Conservation (phyloP, 2,329 filamentous ascomycete species). For the Purpureocillium takamizusanense region DNA sequence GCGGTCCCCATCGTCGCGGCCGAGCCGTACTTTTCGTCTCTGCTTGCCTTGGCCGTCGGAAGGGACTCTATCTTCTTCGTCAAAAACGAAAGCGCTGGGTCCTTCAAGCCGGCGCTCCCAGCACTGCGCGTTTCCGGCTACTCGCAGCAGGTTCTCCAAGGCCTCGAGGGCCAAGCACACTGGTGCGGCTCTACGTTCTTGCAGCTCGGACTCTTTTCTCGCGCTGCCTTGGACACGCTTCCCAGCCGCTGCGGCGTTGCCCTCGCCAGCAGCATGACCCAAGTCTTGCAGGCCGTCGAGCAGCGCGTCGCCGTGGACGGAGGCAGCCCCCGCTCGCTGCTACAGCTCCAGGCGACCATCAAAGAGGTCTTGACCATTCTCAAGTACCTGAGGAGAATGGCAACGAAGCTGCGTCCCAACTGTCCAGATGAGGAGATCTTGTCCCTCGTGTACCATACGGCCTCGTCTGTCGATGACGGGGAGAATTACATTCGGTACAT, state of each 20-base stretch:
- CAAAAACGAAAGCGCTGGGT: slow-evolving; percentile 42
- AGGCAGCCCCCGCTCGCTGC: slow-evolving; percentile 33
- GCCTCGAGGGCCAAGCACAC: slow-evolving; percentile 36
- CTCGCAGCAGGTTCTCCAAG: slow-evolving; percentile 37
- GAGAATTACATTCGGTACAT: slow-evolving; percentile 53
- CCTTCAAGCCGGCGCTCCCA: slow-evolving; percentile 41
- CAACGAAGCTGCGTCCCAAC: slow-evolving; percentile 34
- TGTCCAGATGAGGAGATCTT: slow-evolving; percentile 52
- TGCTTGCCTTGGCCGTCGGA: slow-evolving; percentile 60
- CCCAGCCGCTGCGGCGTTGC: slow-evolving; percentile 40
- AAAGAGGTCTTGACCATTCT: slow-evolving; percentile 39
- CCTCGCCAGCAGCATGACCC: slow-evolving; percentile 39
- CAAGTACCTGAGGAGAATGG: slow-evolving; percentile 39
- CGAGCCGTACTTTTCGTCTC: slow-evolving; percentile 41
- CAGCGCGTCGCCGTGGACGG: slow-evolving; percentile 35
- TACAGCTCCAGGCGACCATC: slow-evolving; percentile 43
- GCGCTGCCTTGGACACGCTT: slow-evolving; percentile 33
- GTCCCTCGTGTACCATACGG: slow-evolving; percentile 51
- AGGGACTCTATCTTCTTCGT: slow-evolving; percentile 63
- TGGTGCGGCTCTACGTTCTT: slow-evolving; percentile 38
- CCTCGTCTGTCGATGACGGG: slow-evolving; percentile 54
- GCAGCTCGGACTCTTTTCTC: slow-evolving; percentile 36
- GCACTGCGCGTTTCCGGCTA: slow-evolving; percentile 47
- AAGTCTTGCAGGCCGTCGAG: slow-evolving; percentile 39
- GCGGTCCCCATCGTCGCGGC: slow-evolving; percentile 35